Conservation (phyloP, 768 basidiomycete species). For the Mycena galopus region DNA sequence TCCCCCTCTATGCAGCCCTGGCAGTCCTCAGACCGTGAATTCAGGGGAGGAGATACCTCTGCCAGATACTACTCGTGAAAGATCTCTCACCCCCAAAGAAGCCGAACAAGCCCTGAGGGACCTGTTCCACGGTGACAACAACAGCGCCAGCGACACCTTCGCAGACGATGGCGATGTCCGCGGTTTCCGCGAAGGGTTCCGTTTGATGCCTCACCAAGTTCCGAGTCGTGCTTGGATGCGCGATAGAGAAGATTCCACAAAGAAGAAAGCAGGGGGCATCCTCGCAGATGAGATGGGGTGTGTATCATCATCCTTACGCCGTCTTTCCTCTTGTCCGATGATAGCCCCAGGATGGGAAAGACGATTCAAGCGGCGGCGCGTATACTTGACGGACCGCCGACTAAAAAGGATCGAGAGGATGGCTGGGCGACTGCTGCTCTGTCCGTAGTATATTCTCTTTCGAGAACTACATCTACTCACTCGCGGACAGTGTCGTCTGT, state of each 20-base stretch:
- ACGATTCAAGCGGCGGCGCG: constrained; percentile 91
- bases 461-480: background rate
- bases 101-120: constrained; percentile 85
- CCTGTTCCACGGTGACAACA: constrained; percentile 74
- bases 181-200: constrained; percentile 79
- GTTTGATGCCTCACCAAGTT: constrained; percentile 89
- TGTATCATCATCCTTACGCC: constrained; percentile 48
- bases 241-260: constrained; percentile 74
- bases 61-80: background rate
- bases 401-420: constrained; percentile 74
- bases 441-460: constrained; percentile 55
- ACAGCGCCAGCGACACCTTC: constrained; percentile 67
- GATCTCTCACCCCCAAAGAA: constrained; percentile 55
- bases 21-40: no score
- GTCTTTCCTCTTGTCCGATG: background rate
- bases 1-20: background rate
- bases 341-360: constrained; percentile 75
- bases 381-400: constrained; percentile 84
- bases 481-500: constrained; percentile 77
- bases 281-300: constrained; percentile 94
- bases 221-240: constrained; percentile 90
- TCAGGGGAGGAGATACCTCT: constrained; percentile 27
- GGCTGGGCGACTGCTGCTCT: constrained; percentile 80
- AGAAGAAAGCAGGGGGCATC: constrained; percentile 87
- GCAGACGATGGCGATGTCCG: constrained; percentile 79